These are phyloP conservation scores for Aspergillus leporis DNA, from an alignment of 495 filamentous ascomycete species.

Conservation along the genomic window DNA sequence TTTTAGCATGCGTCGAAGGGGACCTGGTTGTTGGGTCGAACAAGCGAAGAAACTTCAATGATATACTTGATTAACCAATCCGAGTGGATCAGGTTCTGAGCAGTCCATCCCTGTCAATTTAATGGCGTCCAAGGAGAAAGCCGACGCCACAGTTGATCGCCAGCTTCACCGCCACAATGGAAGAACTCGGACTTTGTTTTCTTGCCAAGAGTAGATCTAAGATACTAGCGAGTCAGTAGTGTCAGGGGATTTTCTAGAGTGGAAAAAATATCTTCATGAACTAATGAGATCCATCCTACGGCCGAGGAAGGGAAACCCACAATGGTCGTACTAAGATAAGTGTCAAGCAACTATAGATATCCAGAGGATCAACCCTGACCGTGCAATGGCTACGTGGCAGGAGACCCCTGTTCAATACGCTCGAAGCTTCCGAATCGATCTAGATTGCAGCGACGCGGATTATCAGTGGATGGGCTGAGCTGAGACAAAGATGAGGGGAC, in stretches of 20 bases:
- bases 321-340: neutral
- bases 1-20: constrained; percentile 16
- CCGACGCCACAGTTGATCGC: constrained; percentile 7
- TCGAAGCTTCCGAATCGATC: neutral
- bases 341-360: neutral
- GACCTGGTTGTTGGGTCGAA: constrained; percentile 24
- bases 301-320: too few relatives aligned
- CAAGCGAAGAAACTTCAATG: neutral
- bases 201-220: constrained; percentile 3
- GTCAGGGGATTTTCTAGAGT: neutral
- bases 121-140: neutral
- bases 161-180: constrained; percentile 1
- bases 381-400: constrained; percentile 13
- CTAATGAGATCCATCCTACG: too few relatives aligned
- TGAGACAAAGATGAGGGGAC: neutral
- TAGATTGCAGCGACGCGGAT: neutral
- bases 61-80: neutral
- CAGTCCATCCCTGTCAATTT: neutral
- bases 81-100: neutral
- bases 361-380: too few relatives aligned
- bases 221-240: neutral
- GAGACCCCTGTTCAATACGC: neutral
- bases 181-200: neutral
- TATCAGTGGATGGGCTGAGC: neutral
- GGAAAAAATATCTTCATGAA: too few relatives aligned